Percentiles rank a stretch among this genome's conserved stretches.
Conservation (phyloP, 306 rosid genomes). For the Medicago truncatula region DNA sequence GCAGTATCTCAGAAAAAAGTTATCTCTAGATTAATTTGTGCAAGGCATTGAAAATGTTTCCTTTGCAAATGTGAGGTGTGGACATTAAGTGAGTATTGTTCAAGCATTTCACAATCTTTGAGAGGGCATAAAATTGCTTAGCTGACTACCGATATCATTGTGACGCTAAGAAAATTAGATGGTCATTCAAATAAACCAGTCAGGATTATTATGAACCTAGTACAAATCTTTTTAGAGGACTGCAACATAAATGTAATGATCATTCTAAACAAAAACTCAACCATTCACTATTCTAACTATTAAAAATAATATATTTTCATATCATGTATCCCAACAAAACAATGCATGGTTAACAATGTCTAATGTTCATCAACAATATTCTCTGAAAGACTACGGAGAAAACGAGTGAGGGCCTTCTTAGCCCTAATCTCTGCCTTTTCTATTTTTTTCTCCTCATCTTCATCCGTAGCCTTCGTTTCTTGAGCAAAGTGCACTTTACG, state of each 20-base stretch:
- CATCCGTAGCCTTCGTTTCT: slow-evolving; percentile 48
- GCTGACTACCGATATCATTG: background rate
- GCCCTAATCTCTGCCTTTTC: slow-evolving; percentile 52
- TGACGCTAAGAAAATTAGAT: background rate
- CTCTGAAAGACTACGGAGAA: slow-evolving; percentile 68
- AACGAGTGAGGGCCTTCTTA: slow-evolving; percentile 67
- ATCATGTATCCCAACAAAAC: slow-evolving; percentile 5
- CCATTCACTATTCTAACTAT: slow-evolving; percentile 5
- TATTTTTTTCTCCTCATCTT: slow-evolving; percentile 57
- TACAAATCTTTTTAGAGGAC: background rate
- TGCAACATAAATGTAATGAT: background rate
- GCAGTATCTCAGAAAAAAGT: too few relatives aligned
- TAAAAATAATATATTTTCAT: slow-evolving; percentile 24
- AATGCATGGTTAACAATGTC: slow-evolving; percentile 26
- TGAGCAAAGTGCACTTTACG: slow-evolving; percentile 61
- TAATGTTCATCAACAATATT: slow-evolving; percentile 51
- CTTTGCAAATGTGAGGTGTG: too few relatives aligned
- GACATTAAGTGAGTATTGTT: too few relatives aligned
- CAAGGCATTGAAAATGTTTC: background rate
- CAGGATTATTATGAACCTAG: background rate
- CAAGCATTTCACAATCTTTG: too few relatives aligned
- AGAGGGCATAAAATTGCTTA: background rate
- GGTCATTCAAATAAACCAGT: background rate
- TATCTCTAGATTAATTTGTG: too few relatives aligned
- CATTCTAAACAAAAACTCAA: slow-evolving; percentile 1